Evolutionary conservation across 371 early-diverging fungal genomes (phyloP).

Genomic region (Cokeromyces recurvatus): DNA sequence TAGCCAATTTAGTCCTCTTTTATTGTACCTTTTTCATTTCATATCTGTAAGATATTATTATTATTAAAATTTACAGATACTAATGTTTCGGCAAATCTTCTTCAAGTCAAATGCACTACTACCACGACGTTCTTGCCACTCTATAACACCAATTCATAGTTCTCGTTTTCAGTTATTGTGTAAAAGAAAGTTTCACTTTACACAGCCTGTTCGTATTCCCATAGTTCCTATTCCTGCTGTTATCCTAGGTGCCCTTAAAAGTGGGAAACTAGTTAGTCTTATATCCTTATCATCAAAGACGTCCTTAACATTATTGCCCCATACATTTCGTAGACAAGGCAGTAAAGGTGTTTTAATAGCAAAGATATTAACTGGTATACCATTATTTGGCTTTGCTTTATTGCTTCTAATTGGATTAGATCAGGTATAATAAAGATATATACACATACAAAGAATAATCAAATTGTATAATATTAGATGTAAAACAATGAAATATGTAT

Average conservation of each 20-base stretch:
- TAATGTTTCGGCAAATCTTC: too few relatives aligned
- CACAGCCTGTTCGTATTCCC: constrained; percentile 21
- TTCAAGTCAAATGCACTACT: too few relatives aligned
- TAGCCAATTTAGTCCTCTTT: too few relatives aligned
- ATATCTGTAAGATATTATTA: too few relatives aligned
- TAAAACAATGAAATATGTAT: too few relatives aligned
- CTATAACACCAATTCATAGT: too few relatives aligned
- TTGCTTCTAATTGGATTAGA: constrained; percentile 38
- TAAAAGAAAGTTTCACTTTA: constrained; percentile 28
- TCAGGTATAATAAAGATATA: constrained; percentile 19
- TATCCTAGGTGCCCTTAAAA: constrained; percentile 29
- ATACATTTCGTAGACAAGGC: constrained; percentile 30
- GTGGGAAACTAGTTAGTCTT: constrained; percentile 41
- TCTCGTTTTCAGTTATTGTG: too few relatives aligned
- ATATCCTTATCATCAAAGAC: constrained; percentile 45
- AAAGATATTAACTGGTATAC: constrained; percentile 37
- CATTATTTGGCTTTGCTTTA: constrained; percentile 33
- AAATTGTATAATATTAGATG: too few relatives aligned
- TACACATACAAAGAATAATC: background rate
- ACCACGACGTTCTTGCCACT: too few relatives aligned
- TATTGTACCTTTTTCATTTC: too few relatives aligned
- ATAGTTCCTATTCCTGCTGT: constrained; percentile 40
- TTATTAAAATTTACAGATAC: too few relatives aligned
- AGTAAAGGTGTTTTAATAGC: constrained; percentile 16
- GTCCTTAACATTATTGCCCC: constrained; percentile 45